Evolutionary conservation across 2,329 filamentous ascomycete genomes (phyloP).

Genomic region (Penicillium sp.): DNA sequence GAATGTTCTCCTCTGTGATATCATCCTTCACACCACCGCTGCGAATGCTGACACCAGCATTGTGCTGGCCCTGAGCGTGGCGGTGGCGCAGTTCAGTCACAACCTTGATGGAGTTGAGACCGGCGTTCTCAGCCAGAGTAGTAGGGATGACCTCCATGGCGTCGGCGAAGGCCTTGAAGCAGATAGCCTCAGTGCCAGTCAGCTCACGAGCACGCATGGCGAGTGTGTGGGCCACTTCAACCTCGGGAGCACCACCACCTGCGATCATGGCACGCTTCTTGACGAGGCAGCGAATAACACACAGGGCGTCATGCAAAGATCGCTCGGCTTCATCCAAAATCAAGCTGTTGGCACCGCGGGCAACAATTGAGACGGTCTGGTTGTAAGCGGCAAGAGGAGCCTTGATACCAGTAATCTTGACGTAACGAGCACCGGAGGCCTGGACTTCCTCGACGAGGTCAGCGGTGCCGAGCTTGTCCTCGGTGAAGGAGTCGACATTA

Average conservation of each 20-base stretch:
- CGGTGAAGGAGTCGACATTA: slow-evolving; percentile 96
- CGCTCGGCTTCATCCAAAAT: slow-evolving; percentile 97
- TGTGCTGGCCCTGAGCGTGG: slow-evolving; percentile 92
- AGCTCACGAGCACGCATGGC: slow-evolving; percentile 77
- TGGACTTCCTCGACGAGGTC: slow-evolving; percentile 92
- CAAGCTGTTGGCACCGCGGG: slow-evolving; percentile 87
- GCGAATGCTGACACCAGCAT: slow-evolving; percentile 97
- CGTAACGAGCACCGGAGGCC: slow-evolving; percentile 81
- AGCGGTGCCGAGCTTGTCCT: slow-evolving; percentile 93
- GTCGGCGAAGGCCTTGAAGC: slow-evolving; percentile 98
- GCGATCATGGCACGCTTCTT: slow-evolving; percentile 99
- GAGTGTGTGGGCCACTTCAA: slow-evolving; percentile 88
- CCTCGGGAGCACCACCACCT: slow-evolving; percentile 92
- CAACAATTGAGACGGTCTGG: slow-evolving; percentile 89
- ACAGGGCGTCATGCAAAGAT: slow-evolving; percentile 93
- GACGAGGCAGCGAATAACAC: slow-evolving; percentile 92
- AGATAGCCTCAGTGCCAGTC: slow-evolving; percentile 90
- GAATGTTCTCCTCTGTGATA: slow-evolving; percentile 93
- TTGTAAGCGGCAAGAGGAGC: slow-evolving; percentile 56
- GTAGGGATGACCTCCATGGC: slow-evolving; percentile 97
- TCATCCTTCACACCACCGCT: slow-evolving; percentile 95
- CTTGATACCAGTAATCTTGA: slow-evolving; percentile 92
- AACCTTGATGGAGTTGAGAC: slow-evolving; percentile 97
- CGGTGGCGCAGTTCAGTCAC: slow-evolving; percentile 92
- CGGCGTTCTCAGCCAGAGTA: slow-evolving; percentile 94